Evolutionary conservation across 179 eudicot genomes (phyloP).

Genomic region (Drosera spatulata): DNA sequence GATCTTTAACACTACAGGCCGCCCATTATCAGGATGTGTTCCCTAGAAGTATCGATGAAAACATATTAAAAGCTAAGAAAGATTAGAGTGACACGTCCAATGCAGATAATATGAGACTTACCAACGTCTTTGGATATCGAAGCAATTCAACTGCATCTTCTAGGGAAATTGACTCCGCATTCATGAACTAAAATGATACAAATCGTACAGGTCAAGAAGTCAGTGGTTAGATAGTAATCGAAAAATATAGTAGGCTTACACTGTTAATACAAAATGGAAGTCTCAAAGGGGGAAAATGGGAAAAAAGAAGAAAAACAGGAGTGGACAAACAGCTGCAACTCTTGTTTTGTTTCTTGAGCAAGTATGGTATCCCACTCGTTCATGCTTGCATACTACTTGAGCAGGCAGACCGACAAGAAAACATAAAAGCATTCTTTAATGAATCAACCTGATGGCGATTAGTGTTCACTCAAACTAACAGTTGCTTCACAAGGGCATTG

Average conservation of each 20-base stretch:
- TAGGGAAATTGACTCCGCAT: slow-evolving; percentile 42
- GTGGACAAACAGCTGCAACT: no score
- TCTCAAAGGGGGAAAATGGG: no score
- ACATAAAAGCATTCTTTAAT: no score
- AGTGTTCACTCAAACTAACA: no score
- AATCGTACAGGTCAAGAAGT: not conserved
- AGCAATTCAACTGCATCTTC: slow-evolving; percentile 69
- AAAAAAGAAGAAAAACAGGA: no score
- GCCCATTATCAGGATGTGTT: slow-evolving; percentile 59
- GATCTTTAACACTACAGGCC: slow-evolving; percentile 53
- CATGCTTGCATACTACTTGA: no score
- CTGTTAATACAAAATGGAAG: no score
- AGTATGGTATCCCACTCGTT: no score
- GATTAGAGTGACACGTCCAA: not conserved
- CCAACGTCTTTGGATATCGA: slow-evolving; percentile 73
- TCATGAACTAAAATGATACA: slow-evolving; percentile 37
- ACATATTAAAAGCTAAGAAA: not conserved
- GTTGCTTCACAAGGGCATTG: no score
- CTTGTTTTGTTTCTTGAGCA: no score
- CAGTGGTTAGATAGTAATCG: not conserved
- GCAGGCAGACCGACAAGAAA: no score
- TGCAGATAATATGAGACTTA: slow-evolving; percentile 11
- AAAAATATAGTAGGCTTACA: not conserved
- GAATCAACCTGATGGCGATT: no score
- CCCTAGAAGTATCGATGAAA: slow-evolving; percentile 42